These are phyloP conservation scores for Yarrowia deformans DNA, from an alignment of 805 yeast species.

Conservation along the genomic window DNA sequence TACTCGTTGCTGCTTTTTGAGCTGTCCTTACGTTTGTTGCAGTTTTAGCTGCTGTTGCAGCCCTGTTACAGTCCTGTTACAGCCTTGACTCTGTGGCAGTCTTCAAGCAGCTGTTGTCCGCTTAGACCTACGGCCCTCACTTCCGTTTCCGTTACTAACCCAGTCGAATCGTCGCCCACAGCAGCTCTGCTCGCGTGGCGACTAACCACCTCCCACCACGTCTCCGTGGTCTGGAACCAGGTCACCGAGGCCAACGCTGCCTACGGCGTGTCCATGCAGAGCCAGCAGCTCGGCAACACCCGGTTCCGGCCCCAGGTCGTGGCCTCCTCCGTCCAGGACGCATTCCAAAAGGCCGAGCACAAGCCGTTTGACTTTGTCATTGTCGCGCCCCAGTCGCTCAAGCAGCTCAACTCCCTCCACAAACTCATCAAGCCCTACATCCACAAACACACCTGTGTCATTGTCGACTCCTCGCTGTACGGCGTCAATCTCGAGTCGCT, in stretches of 20 bases:
- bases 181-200: slow-evolving; percentile 45
- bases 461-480: slow-evolving; percentile 43
- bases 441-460: slow-evolving; percentile 42
- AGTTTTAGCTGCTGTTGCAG: too few species aligned
- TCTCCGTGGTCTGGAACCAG: slow-evolving; percentile 43
- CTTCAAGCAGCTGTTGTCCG: too few species aligned
- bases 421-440: slow-evolving; percentile 39
- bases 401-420: slow-evolving; percentile 40
- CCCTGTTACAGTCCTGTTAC: too few species aligned
- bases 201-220: slow-evolving; percentile 42
- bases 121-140: too few species aligned
- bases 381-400: slow-evolving; percentile 39
- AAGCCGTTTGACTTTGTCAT: slow-evolving; percentile 40
- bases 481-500: slow-evolving; percentile 40
- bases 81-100: too few species aligned
- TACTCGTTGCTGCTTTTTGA: neutral
- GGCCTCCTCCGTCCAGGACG: slow-evolving; percentile 36
- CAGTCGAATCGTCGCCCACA: slow-evolving; percentile 44
- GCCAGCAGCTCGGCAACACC: slow-evolving; percentile 43
- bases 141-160: slow-evolving; percentile 12
- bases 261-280: slow-evolving; percentile 40
- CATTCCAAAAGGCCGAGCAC: slow-evolving; percentile 15
- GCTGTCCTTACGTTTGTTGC: too few species aligned
- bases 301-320: slow-evolving; percentile 42
- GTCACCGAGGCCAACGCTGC: slow-evolving; percentile 40